phyloP scores from a whole-genome alignment of 2,329 filamentous ascomycete species.

The Bipolaris gigantea region DNA sequence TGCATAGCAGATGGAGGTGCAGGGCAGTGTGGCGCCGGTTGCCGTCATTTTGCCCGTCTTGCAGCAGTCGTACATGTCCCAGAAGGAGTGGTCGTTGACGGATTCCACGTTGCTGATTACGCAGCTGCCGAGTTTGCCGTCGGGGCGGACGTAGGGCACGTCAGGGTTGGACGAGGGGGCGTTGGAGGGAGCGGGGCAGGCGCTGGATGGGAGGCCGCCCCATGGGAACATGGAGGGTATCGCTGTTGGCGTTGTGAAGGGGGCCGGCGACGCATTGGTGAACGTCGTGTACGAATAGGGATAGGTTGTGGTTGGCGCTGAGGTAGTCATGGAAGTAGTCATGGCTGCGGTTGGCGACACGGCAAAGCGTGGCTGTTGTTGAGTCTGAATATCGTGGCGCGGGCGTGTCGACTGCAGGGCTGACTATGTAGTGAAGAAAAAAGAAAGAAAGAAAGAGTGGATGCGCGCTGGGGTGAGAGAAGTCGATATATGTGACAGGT shows the following conservation, averaged over 20 bases:
- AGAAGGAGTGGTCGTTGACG: constrained; percentile 28
- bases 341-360: background rate
- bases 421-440: background rate
- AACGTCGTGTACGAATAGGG: constrained; percentile 20
- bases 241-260: constrained; percentile 14
- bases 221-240: constrained; percentile 20
- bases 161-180: constrained; percentile 7
- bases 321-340: background rate
- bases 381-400: background rate
- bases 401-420: background rate
- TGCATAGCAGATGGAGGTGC: constrained; percentile 15
- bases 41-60: constrained; percentile 10
- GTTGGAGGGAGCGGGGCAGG: constrained; percentile 3
- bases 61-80: constrained; percentile 28
- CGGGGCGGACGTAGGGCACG: constrained; percentile 7
- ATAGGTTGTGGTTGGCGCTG: constrained; percentile 15
- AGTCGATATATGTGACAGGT: background rate
- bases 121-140: constrained; percentile 11
- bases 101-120: constrained; percentile 24
- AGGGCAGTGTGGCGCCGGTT: constrained; percentile 8
- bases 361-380: background rate
- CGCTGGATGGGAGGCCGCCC: constrained; percentile 7
- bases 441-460: background rate
- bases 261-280: constrained; percentile 10
- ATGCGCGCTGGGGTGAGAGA: background rate